Conservation (phyloP, 495 filamentous ascomycete species). For the Podospora didyma region DNA sequence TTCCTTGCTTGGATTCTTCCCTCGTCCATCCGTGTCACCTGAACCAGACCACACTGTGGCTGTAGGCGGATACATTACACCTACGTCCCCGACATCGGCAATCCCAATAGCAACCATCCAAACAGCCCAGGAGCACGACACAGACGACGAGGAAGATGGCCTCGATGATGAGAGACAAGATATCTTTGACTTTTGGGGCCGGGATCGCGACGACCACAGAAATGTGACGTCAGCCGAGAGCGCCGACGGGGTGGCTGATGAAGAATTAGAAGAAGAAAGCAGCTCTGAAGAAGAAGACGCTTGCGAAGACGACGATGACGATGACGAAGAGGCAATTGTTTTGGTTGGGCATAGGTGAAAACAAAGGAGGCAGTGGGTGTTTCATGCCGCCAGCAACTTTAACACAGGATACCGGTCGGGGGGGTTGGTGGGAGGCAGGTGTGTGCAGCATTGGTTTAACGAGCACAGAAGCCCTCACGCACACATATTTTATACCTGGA, state of each 20-base stretch:
- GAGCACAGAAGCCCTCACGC: too few species aligned
- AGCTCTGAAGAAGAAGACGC: constrained; percentile 37
- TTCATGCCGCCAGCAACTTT: too few species aligned
- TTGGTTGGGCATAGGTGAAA: constrained; percentile 66
- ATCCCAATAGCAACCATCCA: neutral
- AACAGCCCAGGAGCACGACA: neutral
- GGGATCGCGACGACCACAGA: constrained; percentile 39
- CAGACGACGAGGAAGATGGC: constrained; percentile 25
- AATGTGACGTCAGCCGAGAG: neutral
- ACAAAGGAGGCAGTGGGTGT: neutral
- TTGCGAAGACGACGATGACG: constrained; percentile 12
- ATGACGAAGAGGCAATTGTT: constrained; percentile 54
- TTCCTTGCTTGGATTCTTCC: neutral
- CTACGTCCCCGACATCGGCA: neutral
- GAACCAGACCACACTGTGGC: neutral
- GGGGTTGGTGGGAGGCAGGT: too few species aligned
- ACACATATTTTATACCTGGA: too few species aligned
- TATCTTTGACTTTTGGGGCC: constrained; percentile 63
- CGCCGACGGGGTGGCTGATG: constrained; percentile 5
- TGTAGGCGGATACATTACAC: neutral
- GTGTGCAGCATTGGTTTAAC: too few species aligned
- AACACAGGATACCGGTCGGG: too few species aligned
- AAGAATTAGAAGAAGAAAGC: constrained; percentile 31
- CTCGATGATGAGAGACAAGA: constrained; percentile 48
- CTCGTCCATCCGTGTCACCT: neutral